Conservation (phyloP, 352 stramenopile species). For the Phytophthora foliorum region DNA sequence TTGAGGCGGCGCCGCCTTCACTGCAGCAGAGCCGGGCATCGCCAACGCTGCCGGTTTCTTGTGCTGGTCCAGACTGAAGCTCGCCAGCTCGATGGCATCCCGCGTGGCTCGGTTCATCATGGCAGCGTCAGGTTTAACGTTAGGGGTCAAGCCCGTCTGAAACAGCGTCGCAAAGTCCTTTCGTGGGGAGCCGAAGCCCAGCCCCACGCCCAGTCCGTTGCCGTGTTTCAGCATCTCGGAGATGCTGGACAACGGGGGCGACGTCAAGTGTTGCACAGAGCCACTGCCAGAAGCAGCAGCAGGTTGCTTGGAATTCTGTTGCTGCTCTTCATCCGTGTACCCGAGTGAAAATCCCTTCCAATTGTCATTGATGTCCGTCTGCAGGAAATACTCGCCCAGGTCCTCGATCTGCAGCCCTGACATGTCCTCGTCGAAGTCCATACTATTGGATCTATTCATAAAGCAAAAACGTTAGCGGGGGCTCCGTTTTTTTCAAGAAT, state of each 20-base stretch:
- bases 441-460: conserved; percentile 8
- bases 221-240: conserved; percentile 56
- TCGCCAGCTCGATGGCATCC: conserved; percentile 48
- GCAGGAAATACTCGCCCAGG: conserved; percentile 76
- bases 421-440: conserved; percentile 81
- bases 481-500: neutral
- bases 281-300: conserved; percentile 14
- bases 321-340: conserved; percentile 64
- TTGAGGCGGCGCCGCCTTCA: conserved; percentile 8
- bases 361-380: conserved; percentile 65
- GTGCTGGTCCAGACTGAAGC: conserved; percentile 51
- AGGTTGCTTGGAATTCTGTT: conserved; percentile 18
- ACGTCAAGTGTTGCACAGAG: conserved; percentile 41
- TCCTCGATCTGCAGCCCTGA: conserved; percentile 80
- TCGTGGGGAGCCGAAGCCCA: conserved; percentile 37
- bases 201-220: conserved; percentile 29
- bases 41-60: conserved; percentile 27
- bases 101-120: conserved; percentile 36
- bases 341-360: conserved; percentile 80
- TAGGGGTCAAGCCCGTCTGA: conserved; percentile 35
- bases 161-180: conserved; percentile 47
- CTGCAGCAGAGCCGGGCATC: conserved; percentile 2
- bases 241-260: conserved; percentile 54
- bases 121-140: conserved; percentile 30
- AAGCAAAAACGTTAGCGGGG: neutral